These are phyloP conservation scores for Tuber calosporum DNA, from an alignment of 495 filamentous ascomycete species.

Conservation along the genomic window DNA sequence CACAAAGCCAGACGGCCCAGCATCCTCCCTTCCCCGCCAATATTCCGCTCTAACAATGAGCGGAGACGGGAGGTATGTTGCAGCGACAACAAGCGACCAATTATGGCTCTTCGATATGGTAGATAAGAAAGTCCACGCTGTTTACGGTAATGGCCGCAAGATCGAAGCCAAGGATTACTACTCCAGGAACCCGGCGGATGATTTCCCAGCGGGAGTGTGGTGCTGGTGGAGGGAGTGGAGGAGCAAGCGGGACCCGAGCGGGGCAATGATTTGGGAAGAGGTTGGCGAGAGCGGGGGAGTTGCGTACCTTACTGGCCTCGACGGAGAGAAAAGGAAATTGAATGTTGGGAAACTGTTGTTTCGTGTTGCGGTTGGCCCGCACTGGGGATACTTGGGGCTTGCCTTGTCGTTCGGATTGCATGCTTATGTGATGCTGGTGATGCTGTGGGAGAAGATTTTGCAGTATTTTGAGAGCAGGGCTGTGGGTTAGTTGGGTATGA, in stretches of 20 bases:
- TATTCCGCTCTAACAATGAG: slow-evolving; percentile 39
- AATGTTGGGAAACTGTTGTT: neutral
- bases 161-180: slow-evolving; percentile 37
- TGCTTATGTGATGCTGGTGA: neutral
- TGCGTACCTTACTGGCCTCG: slow-evolving; percentile 33
- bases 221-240: slow-evolving; percentile 41
- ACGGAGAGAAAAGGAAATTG: slow-evolving; percentile 8
- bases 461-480: neutral
- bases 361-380: neutral
- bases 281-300: slow-evolving; percentile 29
- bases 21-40: slow-evolving; percentile 27
- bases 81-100: slow-evolving; percentile 41
- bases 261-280: slow-evolving; percentile 33
- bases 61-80: slow-evolving; percentile 37
- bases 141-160: slow-evolving; percentile 40
- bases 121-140: slow-evolving; percentile 33
- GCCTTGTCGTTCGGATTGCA: neutral
- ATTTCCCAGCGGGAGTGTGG: slow-evolving; percentile 41
- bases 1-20: slow-evolving; percentile 15
- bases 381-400: neutral
- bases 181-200: slow-evolving; percentile 37
- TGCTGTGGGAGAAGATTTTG: neutral
- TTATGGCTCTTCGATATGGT: slow-evolving; percentile 42
- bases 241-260: slow-evolving; percentile 17
- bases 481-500: neutral